Conservation (phyloP, 495 filamentous ascomycete species). For the Rhypophila decipiens region DNA sequence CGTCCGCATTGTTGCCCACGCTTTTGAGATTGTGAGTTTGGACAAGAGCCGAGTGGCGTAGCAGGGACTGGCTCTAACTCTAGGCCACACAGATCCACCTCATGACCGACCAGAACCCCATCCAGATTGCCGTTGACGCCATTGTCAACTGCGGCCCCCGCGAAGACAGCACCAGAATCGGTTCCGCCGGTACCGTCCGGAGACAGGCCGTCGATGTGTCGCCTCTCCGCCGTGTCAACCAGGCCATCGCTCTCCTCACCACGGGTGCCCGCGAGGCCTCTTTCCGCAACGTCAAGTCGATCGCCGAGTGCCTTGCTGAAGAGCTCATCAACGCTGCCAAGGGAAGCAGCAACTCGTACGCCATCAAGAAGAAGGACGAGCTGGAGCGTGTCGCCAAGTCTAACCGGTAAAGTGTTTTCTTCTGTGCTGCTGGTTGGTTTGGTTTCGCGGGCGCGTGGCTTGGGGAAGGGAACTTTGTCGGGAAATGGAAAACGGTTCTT, state of each 20-base stretch:
- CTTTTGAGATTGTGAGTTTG: slow-evolving; percentile 93
- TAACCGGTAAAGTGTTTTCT: slow-evolving; percentile 73
- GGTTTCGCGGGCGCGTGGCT: slow-evolving; percentile 19
- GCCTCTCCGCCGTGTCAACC: slow-evolving; percentile 98
- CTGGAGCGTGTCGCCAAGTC: slow-evolving; percentile 99
- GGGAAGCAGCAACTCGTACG: slow-evolving; percentile 99
- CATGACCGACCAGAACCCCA: slow-evolving; percentile 99
- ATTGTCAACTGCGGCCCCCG: slow-evolving; percentile 99
- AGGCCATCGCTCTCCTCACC: slow-evolving; percentile 94
- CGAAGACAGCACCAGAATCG: slow-evolving; percentile 99
- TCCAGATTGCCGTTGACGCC: slow-evolving; percentile 98
- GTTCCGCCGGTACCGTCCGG: slow-evolving; percentile 97
- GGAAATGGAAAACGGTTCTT: too few relatives aligned
- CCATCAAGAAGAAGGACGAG: slow-evolving; percentile 99
- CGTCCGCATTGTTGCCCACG: slow-evolving; percentile 96
- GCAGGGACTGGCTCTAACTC: too few relatives aligned
- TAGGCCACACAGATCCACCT: slow-evolving; percentile 77
- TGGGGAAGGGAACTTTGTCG: slow-evolving; percentile 33
- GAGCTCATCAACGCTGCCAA: slow-evolving; percentile 99
- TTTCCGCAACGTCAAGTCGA: slow-evolving; percentile 99
- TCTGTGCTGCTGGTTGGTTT: slow-evolving; percentile 26
- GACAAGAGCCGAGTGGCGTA: too few relatives aligned
- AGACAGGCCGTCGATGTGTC: slow-evolving; percentile 99
- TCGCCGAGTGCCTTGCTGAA: slow-evolving; percentile 96
- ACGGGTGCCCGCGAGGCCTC: slow-evolving; percentile 94